Evolutionary conservation across 2,329 filamentous ascomycete genomes (phyloP).

Genomic region (Ceratocystis albifundus): DNA sequence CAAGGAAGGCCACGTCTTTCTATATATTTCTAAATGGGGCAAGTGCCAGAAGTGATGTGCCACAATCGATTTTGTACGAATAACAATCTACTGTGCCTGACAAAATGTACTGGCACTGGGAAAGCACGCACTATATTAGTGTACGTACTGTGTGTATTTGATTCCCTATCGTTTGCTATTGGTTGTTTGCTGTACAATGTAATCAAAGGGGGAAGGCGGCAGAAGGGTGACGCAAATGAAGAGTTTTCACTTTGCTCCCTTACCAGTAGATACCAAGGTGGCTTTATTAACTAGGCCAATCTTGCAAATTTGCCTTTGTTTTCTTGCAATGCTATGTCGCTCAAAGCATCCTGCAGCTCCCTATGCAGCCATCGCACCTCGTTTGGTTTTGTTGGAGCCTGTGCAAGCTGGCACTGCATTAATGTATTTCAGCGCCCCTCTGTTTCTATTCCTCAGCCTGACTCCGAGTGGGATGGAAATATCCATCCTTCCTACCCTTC

Average conservation of each 20-base stretch:
- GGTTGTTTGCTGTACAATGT: too few relatives aligned
- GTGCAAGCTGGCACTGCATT: conserved; percentile 8
- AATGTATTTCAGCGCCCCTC: not conserved
- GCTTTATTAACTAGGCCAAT: not conserved
- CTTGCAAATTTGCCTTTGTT: not conserved
- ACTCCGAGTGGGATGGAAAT: not conserved
- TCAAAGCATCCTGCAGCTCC: conserved; percentile 5
- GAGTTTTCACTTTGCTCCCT: conserved; percentile 7
- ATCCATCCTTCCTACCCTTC: not conserved
- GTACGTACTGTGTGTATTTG: too few relatives aligned
- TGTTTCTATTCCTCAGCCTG: not conserved
- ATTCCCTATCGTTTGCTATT: too few relatives aligned
- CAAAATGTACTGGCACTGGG: too few relatives aligned
- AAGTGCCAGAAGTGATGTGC: too few relatives aligned
- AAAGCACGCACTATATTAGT: too few relatives aligned
- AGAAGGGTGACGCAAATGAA: not conserved
- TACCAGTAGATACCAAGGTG: conserved; percentile 1
- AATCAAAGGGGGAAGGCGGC: not conserved
- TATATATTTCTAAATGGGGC: too few relatives aligned
- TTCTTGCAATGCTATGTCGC: not conserved
- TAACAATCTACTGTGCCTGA: too few relatives aligned
- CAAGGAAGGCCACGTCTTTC: too few relatives aligned
- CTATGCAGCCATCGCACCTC: not conserved
- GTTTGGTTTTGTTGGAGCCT: not conserved
- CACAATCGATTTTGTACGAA: too few relatives aligned